Evolutionary conservation across 1,284 basidiomycete species (phyloP), one percentile per base, ranked within the genome.

Genomic region (Neolentinus lepideus): DNA sequence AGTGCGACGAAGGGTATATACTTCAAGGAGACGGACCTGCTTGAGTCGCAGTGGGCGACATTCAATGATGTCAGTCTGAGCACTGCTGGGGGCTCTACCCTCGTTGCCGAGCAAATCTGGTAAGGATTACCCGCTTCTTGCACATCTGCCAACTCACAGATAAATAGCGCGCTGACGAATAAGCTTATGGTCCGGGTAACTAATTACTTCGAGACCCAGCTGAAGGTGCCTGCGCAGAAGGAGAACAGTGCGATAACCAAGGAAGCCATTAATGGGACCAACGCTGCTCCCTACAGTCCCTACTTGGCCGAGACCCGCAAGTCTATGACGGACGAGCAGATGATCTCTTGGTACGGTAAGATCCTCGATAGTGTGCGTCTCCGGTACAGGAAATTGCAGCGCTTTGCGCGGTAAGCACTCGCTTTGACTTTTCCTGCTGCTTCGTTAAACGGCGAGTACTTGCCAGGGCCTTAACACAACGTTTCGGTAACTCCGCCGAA

Each of bases 11-110:
- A 92, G 67, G 89, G 90, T 24, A 90, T 95, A 54, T 92, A 96
- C 70, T 97, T 98, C 75, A 96, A 97, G 65, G 96, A 99, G 75
- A 98, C 95, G 0, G 97, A 99, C 66, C 86, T 98, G 24, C 80
- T 99, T 29, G 97, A 99, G 68, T 89, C 90, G 22, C 95, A 99
- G 64, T 98, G 95, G 92, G 86, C 89, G 45, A 97, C 97, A 46
- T 86, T 99, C 69, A 94, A 92, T 63, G 92, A 93, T 66, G 94
- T 98, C 46, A 94, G 94, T 54, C 79, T 94, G 67, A 91, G 89
- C 38, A 89, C 95, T 22, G 79, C 87, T 22, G 93, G 93, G 11
- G 97, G 94, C 25, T 94, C 97, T 45, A 75, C 90, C 56, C 77
- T 98, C 14, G 94, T 99, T 3, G 96, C 95, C 11, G 94, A 98